phyloP scores from a whole-genome alignment of 2,329 filamentous ascomycete species.

The Arthrobotrys sphaeroides region DNA sequence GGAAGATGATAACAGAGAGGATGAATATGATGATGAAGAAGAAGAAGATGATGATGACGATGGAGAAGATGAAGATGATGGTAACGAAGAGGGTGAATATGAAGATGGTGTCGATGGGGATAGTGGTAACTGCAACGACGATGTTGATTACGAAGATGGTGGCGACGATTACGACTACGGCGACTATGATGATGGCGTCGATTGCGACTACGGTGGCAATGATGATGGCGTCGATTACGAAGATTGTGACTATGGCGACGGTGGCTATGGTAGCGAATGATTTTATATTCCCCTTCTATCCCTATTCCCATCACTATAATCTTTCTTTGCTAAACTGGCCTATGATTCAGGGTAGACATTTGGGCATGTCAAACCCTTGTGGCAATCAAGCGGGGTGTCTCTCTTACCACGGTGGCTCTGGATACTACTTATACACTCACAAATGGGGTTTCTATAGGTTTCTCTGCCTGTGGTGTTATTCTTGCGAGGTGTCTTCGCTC shows the following conservation, averaged over 20 bases:
- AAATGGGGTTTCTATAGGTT: conserved; percentile 39
- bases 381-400: no score
- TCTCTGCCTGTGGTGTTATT: conserved; percentile 82
- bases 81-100: not conserved
- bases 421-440: no score
- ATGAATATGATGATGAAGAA: no score
- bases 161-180: not conserved
- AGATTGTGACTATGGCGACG: not conserved
- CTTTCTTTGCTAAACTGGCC: no score
- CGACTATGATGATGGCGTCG: not conserved
- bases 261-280: not conserved
- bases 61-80: not conserved
- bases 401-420: not conserved
- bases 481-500: conserved; percentile 80
- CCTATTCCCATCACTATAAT: no score
- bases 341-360: no score
- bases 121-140: not conserved
- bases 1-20: not conserved
- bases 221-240: not conserved
- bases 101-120: not conserved
- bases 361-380: no score
- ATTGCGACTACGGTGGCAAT: not conserved
- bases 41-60: not conserved
- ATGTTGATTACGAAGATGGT: not conserved
- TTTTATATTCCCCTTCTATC: no score